A percentile compares a stretch with the other conserved stretches of the same genome.
Evolutionary conservation across 2,329 filamentous ascomycete genomes (phyloP).

Genomic region (Setomelanomma holmii): DNA sequence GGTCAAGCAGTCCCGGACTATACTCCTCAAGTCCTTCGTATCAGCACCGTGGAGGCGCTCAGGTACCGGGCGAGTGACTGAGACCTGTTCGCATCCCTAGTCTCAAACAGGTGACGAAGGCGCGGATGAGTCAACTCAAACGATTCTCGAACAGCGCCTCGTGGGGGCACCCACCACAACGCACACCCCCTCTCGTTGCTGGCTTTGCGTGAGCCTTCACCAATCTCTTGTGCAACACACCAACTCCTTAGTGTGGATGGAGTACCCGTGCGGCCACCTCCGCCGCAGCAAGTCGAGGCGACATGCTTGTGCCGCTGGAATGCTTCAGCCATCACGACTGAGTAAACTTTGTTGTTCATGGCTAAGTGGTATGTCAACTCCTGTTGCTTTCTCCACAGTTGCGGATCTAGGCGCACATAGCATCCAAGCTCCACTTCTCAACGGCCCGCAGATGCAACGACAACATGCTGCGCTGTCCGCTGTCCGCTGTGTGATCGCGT

Average conservation of each 20-base stretch:
- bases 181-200: neutral
- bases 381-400: neutral
- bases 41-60: too few relatives aligned
- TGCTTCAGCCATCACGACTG: neutral
- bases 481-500: conserved; percentile 10
- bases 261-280: neutral
- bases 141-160: conserved; percentile 5
- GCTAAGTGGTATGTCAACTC: too few relatives aligned
- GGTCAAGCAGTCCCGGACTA: conserved; percentile 3
- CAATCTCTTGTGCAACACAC: conserved; percentile 7
- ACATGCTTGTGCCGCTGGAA: conserved; percentile 3
- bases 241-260: conserved; percentile 1
- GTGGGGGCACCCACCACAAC: conserved; percentile 1
- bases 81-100: conserved; percentile 11
- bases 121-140: conserved; percentile 2
- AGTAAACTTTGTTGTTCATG: neutral
- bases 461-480: conserved; percentile 5
- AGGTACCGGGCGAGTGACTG: conserved; percentile 2
- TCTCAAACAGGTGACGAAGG: conserved; percentile 8
- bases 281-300: neutral
- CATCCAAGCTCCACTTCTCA: conserved; percentile 2
- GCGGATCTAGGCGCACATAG: conserved; percentile 6
- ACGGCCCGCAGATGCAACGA: conserved; percentile 9
- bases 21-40: neutral
- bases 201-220: conserved; percentile 1